Evolutionary conservation across 768 basidiomycete genomes (phyloP), one percentile per base, ranked within the genome.

Genomic region (Amylocystis lapponica): DNA sequence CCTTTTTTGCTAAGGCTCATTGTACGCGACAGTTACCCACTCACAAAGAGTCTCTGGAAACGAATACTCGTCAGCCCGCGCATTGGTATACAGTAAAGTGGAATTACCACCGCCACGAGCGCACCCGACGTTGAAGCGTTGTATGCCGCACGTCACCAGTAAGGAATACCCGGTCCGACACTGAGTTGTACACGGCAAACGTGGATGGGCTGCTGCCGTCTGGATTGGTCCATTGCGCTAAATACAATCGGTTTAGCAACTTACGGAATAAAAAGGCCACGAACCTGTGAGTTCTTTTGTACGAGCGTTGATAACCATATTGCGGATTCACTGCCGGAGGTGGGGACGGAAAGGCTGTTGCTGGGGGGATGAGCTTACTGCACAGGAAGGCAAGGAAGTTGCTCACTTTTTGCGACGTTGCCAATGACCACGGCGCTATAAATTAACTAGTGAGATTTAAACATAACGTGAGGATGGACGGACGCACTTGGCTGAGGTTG

Each of bases 211-310:
- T 56, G 34, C 62, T 68, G 27, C 66, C 65, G 51, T 75, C 68
- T 13, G 61, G 62, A 48, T 76, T 76, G 43, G 69, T 60, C 57
- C 68, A 74, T 50, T 70, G 66, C 5, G 69, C 75, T 77, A 44
- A 7, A 25, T 9, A 34, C 17, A 17, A 19, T 39, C 30, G 23
- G 17, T 12, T 9, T 29, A 27, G 19, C 12, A 7, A 22, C n/a
- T 17, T 13, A 32, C 37, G 21, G 30, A 27, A 33, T 12, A 20
- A 34, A 27, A 21, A 7, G n/a, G n/a, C 29, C 38, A 46, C 59
- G 42, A 45, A 75, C 75, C 65, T 41, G 58, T 64, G 22, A 77
- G 51, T 51, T 73, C 58, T 26, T 63, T 56, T 6, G 68, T 71
- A 12, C 45, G 46, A 3, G 52, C 47, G 48, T 75, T 48, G 39